Base-by-base conservation (phyloP, 2,329 filamentous ascomycete species). In the Byssothecium circinans region DNA sequence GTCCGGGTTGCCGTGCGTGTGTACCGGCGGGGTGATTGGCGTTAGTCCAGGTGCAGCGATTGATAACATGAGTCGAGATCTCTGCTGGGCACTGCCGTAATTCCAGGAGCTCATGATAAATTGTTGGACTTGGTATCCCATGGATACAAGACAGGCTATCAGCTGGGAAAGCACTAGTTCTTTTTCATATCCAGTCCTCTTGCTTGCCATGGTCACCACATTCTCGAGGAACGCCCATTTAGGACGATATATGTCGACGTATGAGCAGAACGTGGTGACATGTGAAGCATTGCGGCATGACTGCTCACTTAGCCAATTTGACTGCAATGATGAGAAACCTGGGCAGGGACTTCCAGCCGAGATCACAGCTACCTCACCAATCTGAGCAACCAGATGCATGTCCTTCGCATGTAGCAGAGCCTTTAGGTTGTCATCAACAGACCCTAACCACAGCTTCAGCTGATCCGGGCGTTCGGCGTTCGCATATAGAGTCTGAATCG, bases 171-270 rank as follows among this genome's bases (percentile, higher is more conserved):
- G 84, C 0, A 89, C 81, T 48, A 89, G 88, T 17, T 86, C 76
- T 3, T 78, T 71, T 14, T 78, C 71, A 25, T 68, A 71, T 6
- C 62, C 59, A 15, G 67, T 74, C 15, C 73, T 72, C 19, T 62
- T 74, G 38, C 72, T 77, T 0, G 87, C 79, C 72, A 92, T 89
- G 0, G 73, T 76, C 0, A 81, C 70, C 0, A 95, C 89, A 55
- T 95, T 95, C 65, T 95, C 89, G 0, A 95, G 76, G 0, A 92
- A 56, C 0, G 84, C 87, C 61, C 88, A 92, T n/a, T 81, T 77
- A 0, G 89, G 89, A 0, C 85, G 80, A 54, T 89, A 91, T 0
- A 89, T 71, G 53, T 95, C 89, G 1, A 92, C 75, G 49, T 81
- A 89, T 0, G 88, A 83, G 0, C 84, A 85, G 30, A 92, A 89